Evolutionary conservation across 495 filamentous ascomycete genomes (phyloP).

Genomic region (Echria macrotheca): DNA sequence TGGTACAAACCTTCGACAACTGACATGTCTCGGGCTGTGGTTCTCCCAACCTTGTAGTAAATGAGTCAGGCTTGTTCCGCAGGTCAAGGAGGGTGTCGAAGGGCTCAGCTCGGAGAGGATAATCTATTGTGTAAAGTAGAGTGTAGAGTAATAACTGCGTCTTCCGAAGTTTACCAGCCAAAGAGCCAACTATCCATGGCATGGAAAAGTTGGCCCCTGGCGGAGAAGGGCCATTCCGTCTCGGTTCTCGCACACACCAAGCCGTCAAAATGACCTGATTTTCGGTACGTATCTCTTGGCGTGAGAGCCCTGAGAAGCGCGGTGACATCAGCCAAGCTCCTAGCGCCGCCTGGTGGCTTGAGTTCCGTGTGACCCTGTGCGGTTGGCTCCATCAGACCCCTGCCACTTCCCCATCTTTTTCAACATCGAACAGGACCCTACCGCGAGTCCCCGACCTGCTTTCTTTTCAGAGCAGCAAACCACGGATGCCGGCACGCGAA

Average conservation of each 20-base stretch:
- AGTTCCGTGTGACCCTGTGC: constrained; percentile 7
- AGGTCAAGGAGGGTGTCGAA: too few relatives aligned
- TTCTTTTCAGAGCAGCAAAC: not conserved
- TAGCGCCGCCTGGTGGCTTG: constrained; percentile 8
- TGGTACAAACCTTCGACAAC: too few relatives aligned
- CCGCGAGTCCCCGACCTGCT: not conserved
- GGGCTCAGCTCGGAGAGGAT: too few relatives aligned
- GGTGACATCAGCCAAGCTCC: constrained; percentile 20
- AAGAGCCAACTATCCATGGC: not conserved
- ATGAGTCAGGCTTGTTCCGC: too few relatives aligned
- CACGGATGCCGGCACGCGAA: constrained; percentile 1
- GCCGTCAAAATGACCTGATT: constrained; percentile 19
- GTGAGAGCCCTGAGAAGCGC: not conserved
- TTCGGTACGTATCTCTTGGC: constrained; percentile 10
- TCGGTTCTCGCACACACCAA: constrained; percentile 1
- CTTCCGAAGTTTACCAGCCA: too few relatives aligned
- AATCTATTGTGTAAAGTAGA: too few relatives aligned
- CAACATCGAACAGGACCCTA: constrained; percentile 8
- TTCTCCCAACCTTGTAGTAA: too few relatives aligned
- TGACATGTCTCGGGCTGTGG: too few relatives aligned
- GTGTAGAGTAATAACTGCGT: too few relatives aligned
- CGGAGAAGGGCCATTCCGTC: constrained; percentile 7
- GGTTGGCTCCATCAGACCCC: not conserved
- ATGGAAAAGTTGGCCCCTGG: constrained; percentile 8
- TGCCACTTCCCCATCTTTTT: constrained; percentile 17